Evolutionary conservation across 202 grass and related monocot genomes (phyloP), one percentile per base, ranked within the genome.

Genomic region (Setaria viridis): DNA sequence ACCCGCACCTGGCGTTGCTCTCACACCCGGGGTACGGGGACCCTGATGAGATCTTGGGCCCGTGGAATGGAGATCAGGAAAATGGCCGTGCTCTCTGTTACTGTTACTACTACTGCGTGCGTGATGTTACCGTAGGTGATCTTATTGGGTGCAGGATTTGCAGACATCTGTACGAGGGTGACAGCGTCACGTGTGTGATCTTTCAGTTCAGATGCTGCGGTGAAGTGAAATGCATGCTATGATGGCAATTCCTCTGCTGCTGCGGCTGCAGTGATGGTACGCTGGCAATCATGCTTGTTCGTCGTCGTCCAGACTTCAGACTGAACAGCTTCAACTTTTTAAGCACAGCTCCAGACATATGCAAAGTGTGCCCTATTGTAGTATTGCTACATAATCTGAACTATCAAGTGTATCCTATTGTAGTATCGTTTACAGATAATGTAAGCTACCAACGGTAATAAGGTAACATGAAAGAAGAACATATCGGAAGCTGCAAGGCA

Each of bases 121-220:
- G 6, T 9, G 5, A 21, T 58, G 48, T 55, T 37, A 74, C 30
- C 60, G 29, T 33, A 13, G 29, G 35, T 37, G 35, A 37, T 41
- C 39, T 4, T 11, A 33, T 13, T 63, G n/a, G 57, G 10, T 25
- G 57, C 57, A 25, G 9, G 16, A 6, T 8, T 11, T 20, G 65
- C 14, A 11, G 50, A 62, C 50, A 83, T 6, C 5, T 41, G 20
- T 34, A 58, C 20, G 42, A 8, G 51, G 39, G 71, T 25, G 32
- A 16, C 63, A 50, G 48, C 29, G 32, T 82, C 85, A 82, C 43
- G 62, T 81, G 82, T 81, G 42, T 41, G 39, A 12, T 46, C 39
- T 77, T 25, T 25, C 25, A 25, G 25, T 25, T 53, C 2, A 20
- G 86, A 78, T 12, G 74, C 55, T 12, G 41, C 20, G 51, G 83